A percentile compares a stretch with the other conserved stretches of the same genome.
Evolutionary conservation across 2,329 filamentous ascomycete species (phyloP).

Genomic region (Paradendryphiella salina): DNA sequence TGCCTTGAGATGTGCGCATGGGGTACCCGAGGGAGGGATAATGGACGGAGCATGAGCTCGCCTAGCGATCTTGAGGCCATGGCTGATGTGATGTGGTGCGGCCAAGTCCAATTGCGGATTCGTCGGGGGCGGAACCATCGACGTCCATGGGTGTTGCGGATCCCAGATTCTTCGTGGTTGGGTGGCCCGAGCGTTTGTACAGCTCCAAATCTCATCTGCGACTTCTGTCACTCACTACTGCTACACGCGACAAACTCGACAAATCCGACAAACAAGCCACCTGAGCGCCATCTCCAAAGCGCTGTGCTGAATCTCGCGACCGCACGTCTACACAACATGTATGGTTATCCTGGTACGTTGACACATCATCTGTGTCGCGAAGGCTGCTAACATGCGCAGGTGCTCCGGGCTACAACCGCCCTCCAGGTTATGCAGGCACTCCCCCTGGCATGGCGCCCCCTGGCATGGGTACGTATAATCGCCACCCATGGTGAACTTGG

Average conservation of each 20-base stretch:
- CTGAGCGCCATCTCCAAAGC: background rate
- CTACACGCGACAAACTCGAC: slow-evolving; percentile 12
- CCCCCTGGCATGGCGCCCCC: slow-evolving; percentile 76
- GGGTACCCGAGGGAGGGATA: slow-evolving; percentile 28
- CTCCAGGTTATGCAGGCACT: slow-evolving; percentile 73
- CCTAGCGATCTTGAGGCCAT: slow-evolving; percentile 41
- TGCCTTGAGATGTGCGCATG: slow-evolving; percentile 11
- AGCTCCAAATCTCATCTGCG: slow-evolving; percentile 16
- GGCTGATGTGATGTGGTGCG: background rate
- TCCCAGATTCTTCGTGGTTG: slow-evolving; percentile 30
- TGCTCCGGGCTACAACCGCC: slow-evolving; percentile 69
- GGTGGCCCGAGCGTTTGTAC: slow-evolving; percentile 20
- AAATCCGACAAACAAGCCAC: background rate
- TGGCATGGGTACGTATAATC: slow-evolving; percentile 69
- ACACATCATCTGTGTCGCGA: background rate
- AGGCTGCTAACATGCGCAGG: slow-evolving; percentile 36
- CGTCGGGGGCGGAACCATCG: slow-evolving; percentile 2
- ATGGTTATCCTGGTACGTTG: slow-evolving; percentile 42
- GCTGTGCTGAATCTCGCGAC: background rate
- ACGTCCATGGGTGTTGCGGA: slow-evolving; percentile 19
- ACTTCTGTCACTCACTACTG: slow-evolving; percentile 8
- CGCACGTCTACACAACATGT: slow-evolving; percentile 32
- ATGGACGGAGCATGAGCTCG: slow-evolving; percentile 40
- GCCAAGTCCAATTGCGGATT: slow-evolving; percentile 8
- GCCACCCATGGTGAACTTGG: background rate